A percentile compares a stretch with the other conserved stretches of the same genome.
Conservation (phyloP, 1,284 basidiomycete species). For the Pseudozyma tsukubaensis region DNA sequence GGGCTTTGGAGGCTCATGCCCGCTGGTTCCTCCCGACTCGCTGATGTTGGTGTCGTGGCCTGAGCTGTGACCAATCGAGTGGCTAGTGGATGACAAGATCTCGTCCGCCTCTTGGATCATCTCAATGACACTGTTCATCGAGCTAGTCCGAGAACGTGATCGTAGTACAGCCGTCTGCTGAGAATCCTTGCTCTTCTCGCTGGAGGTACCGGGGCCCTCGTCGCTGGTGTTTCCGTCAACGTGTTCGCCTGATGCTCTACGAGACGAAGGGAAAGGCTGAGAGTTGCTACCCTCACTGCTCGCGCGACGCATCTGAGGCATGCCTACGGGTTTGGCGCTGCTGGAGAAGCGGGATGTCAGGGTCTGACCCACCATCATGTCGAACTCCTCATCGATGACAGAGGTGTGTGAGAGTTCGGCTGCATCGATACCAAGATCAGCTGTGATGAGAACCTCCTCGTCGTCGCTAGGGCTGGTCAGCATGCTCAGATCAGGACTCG, state of each 20-base stretch:
- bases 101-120: slow-evolving; percentile 40
- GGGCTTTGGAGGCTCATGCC: slow-evolving; percentile 33
- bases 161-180: slow-evolving; percentile 14
- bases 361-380: slow-evolving; percentile 31
- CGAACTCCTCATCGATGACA: slow-evolving; percentile 37
- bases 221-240: neutral
- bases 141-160: slow-evolving; percentile 19
- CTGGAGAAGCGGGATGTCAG: slow-evolving; percentile 20
- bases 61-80: slow-evolving; percentile 38
- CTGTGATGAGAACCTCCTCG: slow-evolving; percentile 39
- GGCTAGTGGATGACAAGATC: slow-evolving; percentile 32
- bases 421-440: slow-evolving; percentile 14
- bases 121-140: slow-evolving; percentile 32
- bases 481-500: slow-evolving; percentile 34
- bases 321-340: neutral
- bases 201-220: neutral
- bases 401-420: slow-evolving; percentile 10
- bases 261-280: neutral
- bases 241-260: neutral
- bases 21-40: slow-evolving; percentile 34
- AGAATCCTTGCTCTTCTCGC: slow-evolving; percentile 16
- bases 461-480: slow-evolving; percentile 34
- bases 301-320: neutral
- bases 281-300: slow-evolving; percentile 1
- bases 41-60: slow-evolving; percentile 29